Percentiles rank a stretch among this genome's conserved stretches.
phyloP scores from a whole-genome alignment of 306 rosid genomes.

The Medicago arabica region DNA sequence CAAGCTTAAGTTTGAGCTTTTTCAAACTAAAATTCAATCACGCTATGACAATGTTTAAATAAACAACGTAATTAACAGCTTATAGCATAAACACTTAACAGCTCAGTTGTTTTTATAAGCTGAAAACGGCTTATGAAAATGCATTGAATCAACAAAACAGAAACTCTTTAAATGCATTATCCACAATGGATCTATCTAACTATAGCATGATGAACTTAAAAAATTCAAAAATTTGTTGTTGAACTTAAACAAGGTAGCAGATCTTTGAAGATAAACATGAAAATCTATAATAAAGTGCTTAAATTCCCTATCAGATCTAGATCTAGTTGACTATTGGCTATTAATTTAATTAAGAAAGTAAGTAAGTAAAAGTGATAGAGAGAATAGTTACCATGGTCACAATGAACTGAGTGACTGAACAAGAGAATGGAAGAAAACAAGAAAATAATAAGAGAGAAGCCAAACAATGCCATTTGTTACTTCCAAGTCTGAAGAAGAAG shows the following conservation, averaged over 20 bases:
- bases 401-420: slow-evolving; percentile 52
- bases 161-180: too few relatives aligned
- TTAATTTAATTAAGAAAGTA: slow-evolving; percentile 6
- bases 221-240: too few relatives aligned
- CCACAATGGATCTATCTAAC: not conserved
- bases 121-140: not conserved
- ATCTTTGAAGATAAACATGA: slow-evolving; percentile 39
- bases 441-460: slow-evolving; percentile 43
- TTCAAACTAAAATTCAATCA: slow-evolving; percentile 3
- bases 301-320: slow-evolving; percentile 52
- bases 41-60: not conserved
- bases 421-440: slow-evolving; percentile 57
- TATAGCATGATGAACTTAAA: not conserved
- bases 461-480: slow-evolving; percentile 49
- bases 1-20: not conserved
- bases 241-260: slow-evolving; percentile 5
- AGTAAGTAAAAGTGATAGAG: not conserved
- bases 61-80: not conserved
- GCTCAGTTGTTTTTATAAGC: not conserved
- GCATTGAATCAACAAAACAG: too few relatives aligned
- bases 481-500: slow-evolving; percentile 8
- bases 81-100: not conserved
- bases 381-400: slow-evolving; percentile 53
- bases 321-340: slow-evolving; percentile 9
- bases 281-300: not conserved